Conservation (phyloP, 2,329 filamentous ascomycete species). For the Teratosphaeria nubilosa region DNA sequence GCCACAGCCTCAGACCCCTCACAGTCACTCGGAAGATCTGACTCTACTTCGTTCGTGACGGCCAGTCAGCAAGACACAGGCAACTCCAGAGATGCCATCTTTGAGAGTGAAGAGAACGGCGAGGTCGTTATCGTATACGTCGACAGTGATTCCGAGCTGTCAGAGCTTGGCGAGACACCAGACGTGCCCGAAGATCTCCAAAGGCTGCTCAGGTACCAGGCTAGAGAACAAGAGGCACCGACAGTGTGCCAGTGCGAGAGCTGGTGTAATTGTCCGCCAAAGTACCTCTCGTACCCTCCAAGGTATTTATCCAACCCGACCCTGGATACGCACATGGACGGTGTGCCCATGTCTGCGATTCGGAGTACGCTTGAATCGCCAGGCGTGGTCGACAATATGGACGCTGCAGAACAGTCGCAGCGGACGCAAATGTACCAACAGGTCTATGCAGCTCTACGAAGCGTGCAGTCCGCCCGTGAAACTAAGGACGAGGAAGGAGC, state of each 20-base stretch:
- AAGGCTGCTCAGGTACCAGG: not conserved
- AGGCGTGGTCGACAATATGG: not conserved
- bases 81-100: not conserved
- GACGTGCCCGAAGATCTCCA: not conserved
- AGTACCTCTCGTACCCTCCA: not conserved
- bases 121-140: not conserved
- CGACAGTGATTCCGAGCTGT: conserved; percentile 2
- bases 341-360: not conserved
- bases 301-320: not conserved
- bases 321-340: not conserved
- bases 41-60: not conserved
- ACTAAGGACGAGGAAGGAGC: not conserved
- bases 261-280: conserved; percentile 1
- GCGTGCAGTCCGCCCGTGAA: not conserved
- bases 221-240: not conserved
- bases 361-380: not conserved
- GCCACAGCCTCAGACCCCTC: not conserved
- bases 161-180: not conserved
- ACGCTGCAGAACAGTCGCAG: not conserved
- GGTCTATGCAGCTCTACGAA: not conserved
- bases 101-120: not conserved
- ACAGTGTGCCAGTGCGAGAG: not conserved
- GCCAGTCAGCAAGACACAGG: not conserved
- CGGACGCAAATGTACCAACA: not conserved
- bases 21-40: not conserved